phyloP scores from a whole-genome alignment of 106 monocot species.

The Gastrodia elata region DNA sequence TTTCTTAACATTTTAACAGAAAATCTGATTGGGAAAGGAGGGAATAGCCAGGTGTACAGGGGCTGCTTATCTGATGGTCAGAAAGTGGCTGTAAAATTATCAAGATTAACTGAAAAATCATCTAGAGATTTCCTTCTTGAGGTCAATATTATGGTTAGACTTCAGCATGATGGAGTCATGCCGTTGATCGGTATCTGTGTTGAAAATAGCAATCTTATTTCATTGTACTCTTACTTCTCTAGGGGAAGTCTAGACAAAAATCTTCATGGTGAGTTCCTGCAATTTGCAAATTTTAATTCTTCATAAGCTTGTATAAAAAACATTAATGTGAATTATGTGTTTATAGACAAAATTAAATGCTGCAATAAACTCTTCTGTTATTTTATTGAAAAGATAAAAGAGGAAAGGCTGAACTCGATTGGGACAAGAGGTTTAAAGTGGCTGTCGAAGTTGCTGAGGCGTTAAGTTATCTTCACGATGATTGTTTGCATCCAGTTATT shows the following conservation, averaged over 20 bases:
- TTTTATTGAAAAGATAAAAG: slow-evolving; percentile 34
- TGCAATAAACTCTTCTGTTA: neutral
- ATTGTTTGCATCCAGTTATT: slow-evolving; percentile 37
- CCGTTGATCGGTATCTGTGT: slow-evolving; percentile 62
- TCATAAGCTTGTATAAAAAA: neutral
- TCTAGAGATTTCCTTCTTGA: slow-evolving; percentile 56
- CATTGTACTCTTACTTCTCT: slow-evolving; percentile 57
- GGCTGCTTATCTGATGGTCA: slow-evolving; percentile 52
- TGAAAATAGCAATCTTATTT: slow-evolving; percentile 40
- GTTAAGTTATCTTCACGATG: slow-evolving; percentile 53
- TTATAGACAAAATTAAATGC: neutral
- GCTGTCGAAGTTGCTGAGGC: slow-evolving; percentile 67
- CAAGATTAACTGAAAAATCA: slow-evolving; percentile 41
- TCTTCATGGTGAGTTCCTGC: slow-evolving; percentile 40
- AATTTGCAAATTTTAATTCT: neutral
- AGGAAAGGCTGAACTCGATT: slow-evolving; percentile 31
- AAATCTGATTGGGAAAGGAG: slow-evolving; percentile 92
- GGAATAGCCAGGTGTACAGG: slow-evolving; percentile 64
- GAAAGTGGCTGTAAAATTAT: slow-evolving; percentile 60
- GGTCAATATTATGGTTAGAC: slow-evolving; percentile 58
- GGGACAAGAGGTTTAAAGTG: slow-evolving; percentile 69
- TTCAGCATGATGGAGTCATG: slow-evolving; percentile 52
- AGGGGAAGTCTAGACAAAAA: slow-evolving; percentile 85
- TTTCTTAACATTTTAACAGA: slow-evolving; percentile 26
- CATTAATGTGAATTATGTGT: neutral